Conservation (phyloP, 2,329 filamentous ascomycete genomes). For the Neurospora sp. region DNA sequence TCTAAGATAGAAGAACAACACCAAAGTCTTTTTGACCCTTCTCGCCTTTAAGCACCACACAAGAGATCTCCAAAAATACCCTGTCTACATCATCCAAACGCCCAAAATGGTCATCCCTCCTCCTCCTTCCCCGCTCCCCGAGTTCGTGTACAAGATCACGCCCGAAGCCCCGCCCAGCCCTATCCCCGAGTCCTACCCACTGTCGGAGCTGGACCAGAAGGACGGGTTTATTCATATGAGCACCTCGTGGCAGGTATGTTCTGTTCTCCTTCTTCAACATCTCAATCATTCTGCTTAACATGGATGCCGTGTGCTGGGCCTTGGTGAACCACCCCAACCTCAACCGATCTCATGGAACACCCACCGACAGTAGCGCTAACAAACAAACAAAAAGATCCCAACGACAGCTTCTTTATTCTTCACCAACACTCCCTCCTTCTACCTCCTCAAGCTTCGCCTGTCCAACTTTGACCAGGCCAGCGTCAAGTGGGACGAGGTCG, state of each 20-base stretch:
- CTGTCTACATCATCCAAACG: background rate
- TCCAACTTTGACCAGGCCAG: constrained; percentile 28
- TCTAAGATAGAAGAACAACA: too few species aligned
- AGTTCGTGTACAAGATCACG: constrained; percentile 52
- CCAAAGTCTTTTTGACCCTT: too few species aligned
- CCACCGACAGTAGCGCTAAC: background rate
- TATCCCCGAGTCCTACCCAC: constrained; percentile 43
- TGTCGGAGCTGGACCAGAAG: constrained; percentile 48
- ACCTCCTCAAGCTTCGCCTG: constrained; percentile 45
- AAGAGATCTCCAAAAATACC: too few species aligned
- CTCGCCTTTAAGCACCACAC: too few species aligned
- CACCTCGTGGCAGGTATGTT: constrained; percentile 40
- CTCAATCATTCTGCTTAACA: background rate
- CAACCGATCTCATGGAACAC: too few species aligned
- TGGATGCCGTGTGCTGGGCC: too few species aligned
- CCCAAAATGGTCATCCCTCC: constrained; percentile 8
- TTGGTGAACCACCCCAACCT: too few species aligned
- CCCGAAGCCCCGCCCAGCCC: constrained; percentile 41
- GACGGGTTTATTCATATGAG: constrained; percentile 56
- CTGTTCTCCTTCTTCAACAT: background rate
- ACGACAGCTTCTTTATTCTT: constrained; percentile 37
- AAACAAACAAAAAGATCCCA: constrained; percentile 27
- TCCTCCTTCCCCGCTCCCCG: constrained; percentile 24
- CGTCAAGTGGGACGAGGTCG: constrained; percentile 44
- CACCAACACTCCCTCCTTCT: constrained; percentile 28